Base-by-base conservation (phyloP, 257 asterid species). In the Solanum medicagineum region DNA sequence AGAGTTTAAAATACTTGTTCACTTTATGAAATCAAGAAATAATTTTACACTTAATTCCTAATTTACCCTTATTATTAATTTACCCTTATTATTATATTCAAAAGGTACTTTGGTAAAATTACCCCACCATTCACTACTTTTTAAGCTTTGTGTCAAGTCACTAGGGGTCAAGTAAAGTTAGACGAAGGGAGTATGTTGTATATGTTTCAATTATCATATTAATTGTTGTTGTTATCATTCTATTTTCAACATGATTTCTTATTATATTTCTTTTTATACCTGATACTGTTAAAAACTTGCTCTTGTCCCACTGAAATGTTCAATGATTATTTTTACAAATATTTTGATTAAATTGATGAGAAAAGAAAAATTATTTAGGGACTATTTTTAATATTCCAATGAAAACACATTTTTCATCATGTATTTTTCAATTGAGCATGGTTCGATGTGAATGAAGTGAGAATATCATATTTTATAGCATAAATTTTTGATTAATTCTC, bases 311-410 rank as follows among this genome's bases (percentile, higher is more conserved):
- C 1, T 59, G 0, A 59, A 59, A 59, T 10, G 0, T n/a, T 10
- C 10, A 8, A 0, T 2, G 32, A 6, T 1, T 60, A 60, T 59
- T 60, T 60, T 5, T 4, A n/a, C 12, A n/a, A 0, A 60, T n/a
- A n/a, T 60, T 60, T 60, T n/a, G 6, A 4, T n/a, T 60, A 5
- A n/a, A 60, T 60, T n/a, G 10, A 0, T 1, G 68, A 0, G 0
- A 4, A 60, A 60, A 10, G 32, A 29, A 59, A 59, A 8, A 8
- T 1, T 57, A 57, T 57, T 57, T 7, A 7, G 4, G n/a, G 32
- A 7, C 10, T 59, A 59, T 20, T 53, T 4, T 7, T 4, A 6
- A 7, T 17, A 56, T 56, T 56, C 7, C 4, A 56, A 8, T 8
- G 4, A 4, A 1, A 56, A 56, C 19, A 1, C 17, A 4, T 56